Percentiles rank a stretch among this genome's conserved stretches.
Conservation (phyloP, 495 filamentous ascomycete species). For the Poronia punctata region DNA sequence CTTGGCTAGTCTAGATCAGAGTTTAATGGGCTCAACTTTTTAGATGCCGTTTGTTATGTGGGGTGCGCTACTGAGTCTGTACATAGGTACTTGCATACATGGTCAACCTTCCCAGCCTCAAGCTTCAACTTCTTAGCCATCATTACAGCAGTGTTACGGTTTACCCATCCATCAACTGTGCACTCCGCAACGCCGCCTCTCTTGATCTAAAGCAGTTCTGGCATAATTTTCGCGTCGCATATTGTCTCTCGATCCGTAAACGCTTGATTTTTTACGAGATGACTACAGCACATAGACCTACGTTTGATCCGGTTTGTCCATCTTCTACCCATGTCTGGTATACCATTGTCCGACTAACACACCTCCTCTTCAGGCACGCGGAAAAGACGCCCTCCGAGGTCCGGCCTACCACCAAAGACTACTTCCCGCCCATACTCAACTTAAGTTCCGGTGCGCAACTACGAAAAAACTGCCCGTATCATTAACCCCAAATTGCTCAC, state of each 20-base stretch:
- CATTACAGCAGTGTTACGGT: too few species aligned
- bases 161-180: too few species aligned
- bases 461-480: neutral
- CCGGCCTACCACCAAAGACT: conserved; percentile 96
- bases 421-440: conserved; percentile 81
- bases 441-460: conserved; percentile 67
- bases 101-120: too few species aligned
- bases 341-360: conserved; percentile 16
- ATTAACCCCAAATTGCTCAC: neutral
- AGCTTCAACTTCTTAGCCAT: too few species aligned
- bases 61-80: too few species aligned
- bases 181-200: too few species aligned
- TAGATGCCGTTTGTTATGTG: too few species aligned
- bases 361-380: conserved; percentile 58
- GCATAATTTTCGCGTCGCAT: conserved; percentile 1
- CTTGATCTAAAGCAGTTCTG: too few species aligned
- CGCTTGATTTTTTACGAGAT: conserved; percentile 34
- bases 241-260: neutral
- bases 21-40: too few species aligned
- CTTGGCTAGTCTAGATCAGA: conserved; percentile 4
- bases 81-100: too few species aligned
- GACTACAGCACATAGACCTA: conserved; percentile 82
- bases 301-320: conserved; percentile 75
- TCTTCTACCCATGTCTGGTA: neutral
- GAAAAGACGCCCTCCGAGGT: conserved; percentile 90